Percentiles rank a stretch among this genome's conserved stretches.
Conservation (phyloP, 106 monocot genomes). For the Dioscorea dumetorum region DNA sequence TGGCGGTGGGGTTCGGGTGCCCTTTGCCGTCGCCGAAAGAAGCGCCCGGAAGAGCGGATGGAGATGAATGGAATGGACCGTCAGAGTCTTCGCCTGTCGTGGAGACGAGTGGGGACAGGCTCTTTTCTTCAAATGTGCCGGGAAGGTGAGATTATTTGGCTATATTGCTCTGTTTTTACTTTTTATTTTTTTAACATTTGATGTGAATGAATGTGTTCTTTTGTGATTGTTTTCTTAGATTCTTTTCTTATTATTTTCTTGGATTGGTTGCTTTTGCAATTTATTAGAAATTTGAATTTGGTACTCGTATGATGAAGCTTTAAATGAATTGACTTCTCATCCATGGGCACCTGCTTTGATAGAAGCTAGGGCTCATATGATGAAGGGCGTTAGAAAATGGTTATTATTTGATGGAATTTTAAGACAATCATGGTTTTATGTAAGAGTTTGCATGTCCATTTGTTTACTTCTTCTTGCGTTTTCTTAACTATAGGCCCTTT, state of each 20-base stretch:
- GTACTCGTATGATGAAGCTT: neutral
- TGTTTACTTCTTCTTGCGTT: too few relatives aligned
- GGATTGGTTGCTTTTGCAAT: too few relatives aligned
- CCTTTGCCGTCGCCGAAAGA: slow-evolving; percentile 1
- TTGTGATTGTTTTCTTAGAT: too few relatives aligned
- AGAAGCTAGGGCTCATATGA: too few relatives aligned
- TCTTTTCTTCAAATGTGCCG: neutral
- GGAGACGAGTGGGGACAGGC: slow-evolving; percentile 16
- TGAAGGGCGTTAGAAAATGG: too few relatives aligned
- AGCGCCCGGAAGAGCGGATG: slow-evolving; percentile 1
- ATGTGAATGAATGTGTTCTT: neutral
- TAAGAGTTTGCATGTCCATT: too few relatives aligned
- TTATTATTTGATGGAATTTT: too few relatives aligned
- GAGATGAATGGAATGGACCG: neutral
- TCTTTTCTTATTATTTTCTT: neutral
- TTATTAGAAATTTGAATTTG: neutral
- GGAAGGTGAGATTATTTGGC: neutral
- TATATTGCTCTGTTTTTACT: neutral
- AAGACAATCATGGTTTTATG: too few relatives aligned
- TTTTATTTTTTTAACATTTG: neutral
- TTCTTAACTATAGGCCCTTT: too few relatives aligned
- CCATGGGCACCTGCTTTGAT: too few relatives aligned
- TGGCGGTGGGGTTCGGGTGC: neutral
- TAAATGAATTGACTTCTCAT: too few relatives aligned
- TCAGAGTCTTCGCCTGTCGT: neutral